Conservation (phyloP, 148 eudicot species). For the Fagopyrum tataricum region DNA sequence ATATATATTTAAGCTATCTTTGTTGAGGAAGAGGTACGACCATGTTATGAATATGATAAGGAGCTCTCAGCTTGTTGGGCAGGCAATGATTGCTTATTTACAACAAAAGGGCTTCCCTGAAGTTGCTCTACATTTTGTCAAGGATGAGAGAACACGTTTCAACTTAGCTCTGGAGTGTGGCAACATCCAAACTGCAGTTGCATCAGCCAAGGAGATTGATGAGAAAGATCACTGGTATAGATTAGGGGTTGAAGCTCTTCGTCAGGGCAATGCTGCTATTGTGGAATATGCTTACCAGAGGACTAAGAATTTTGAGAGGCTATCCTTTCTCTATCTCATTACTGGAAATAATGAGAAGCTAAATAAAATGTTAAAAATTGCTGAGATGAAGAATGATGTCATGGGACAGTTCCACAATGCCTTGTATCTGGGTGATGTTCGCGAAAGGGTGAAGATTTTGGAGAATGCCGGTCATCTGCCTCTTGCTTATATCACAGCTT, state of each 20-base stretch:
- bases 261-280: conserved; percentile 73
- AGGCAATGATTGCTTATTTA: conserved; percentile 82
- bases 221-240: conserved; percentile 82
- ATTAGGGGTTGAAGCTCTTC: conserved; percentile 77
- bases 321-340: conserved; percentile 64
- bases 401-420: conserved; percentile 88
- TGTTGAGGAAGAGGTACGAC: conserved; percentile 63
- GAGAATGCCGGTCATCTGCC: conserved; percentile 65
- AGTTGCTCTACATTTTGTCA: conserved; percentile 81
- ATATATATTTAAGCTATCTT: conserved; percentile 61
- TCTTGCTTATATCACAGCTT: conserved; percentile 68
- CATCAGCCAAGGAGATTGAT: conserved; percentile 76
- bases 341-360: conserved; percentile 64
- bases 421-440: conserved; percentile 60
- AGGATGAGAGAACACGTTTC: conserved; percentile 75
- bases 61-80: conserved; percentile 73
- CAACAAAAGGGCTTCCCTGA: conserved; percentile 89
- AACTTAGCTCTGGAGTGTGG: conserved; percentile 73
- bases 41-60: conserved; percentile 82
- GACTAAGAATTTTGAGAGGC: conserved; percentile 70
- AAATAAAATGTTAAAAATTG: conserved; percentile 71
- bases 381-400: conserved; percentile 67
- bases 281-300: conserved; percentile 77
- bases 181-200: conserved; percentile 69
- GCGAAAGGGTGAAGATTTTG: conserved; percentile 65